Evolutionary conservation across 1,284 basidiomycete genomes (phyloP), one percentile per base, ranked within the genome.

Genomic region (Ustilago xerochloae): DNA sequence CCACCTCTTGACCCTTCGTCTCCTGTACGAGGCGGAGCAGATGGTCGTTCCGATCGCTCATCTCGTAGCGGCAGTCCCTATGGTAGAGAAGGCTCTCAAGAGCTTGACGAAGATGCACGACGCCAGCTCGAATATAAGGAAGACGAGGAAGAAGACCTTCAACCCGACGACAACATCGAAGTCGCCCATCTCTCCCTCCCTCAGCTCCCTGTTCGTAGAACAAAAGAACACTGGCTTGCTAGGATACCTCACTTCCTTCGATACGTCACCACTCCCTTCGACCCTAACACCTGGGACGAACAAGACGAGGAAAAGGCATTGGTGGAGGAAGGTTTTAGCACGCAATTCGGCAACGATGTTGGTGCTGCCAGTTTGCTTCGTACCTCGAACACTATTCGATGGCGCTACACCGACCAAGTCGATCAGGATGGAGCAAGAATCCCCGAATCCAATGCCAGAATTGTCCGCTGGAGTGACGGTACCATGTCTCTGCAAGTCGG

Each of bases 381-480:
- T 78, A 92, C 94, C 10, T 92, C 93, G 86, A 94, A 94, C 84
- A 94, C 93, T 2, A 87, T 96, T 30, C 89, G 93, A 46, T 96
- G 93, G 93, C 88, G 91, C 64, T 96, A 94, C 93, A 87, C 87
- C 9, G 91, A 91, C 80, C 90, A 72, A 33, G 32, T 60, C 6
- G 71, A 91, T 78, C 87, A 89, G 61, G 85, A 87, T 39, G 91
- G 90, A 6, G 86, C 89, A 77, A 90, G 90, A 90, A 86, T 87
- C 77, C 89, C 90, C 70, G 91, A 94, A 86, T 93, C 93, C 9
- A 97, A 97, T 82, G 89, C 90, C 69, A 91, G 93, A 16, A 87
- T 95, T 36, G 90, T 97, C 57, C 90, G 91, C 8, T 97, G 94
- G 94, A 95, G 93, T 22, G 94, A 97, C 81, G 94, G 94, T 26